Evolutionary conservation across 306 rosid species (phyloP), one percentile per base, ranked within the genome.

Genomic region (Castanopsis chinensis): DNA sequence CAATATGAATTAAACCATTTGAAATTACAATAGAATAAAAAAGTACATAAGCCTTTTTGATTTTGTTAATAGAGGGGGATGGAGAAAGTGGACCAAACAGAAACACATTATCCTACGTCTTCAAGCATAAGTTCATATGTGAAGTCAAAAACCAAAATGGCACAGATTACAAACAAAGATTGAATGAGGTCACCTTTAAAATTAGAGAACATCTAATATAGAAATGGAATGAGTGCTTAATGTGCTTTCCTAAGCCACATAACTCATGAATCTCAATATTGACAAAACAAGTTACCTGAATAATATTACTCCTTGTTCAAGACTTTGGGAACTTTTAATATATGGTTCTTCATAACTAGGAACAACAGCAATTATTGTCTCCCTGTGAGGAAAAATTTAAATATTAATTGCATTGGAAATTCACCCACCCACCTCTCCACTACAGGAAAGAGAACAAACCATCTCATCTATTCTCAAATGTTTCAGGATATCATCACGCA

Each of bases 281-380:
- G 49, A 55, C 18, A 18, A 78, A 30, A 78, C 71, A 7, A 57
- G 57, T 53, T 10, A 28, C 83, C 71, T 74, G 53, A 61, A 75
- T 6, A 37, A 70, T 4, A 20, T 73, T 69, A 92, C 72, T 94
- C 97, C 84, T 87, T 91, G 83, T 84, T 92, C 65, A 94, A 80
- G 81, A 91, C 94, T 85, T 76, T 89, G 2, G 97, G 98, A 83
- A 94, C 98, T n/a, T 87, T 83, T 89, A 57, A 94, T 88, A 74
- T 85, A 91, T 27, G 90, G 94, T 75, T 92, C 90, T 80, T 91
- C 98, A 55, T 87, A 92, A 69, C 81, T 88, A 23, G 98, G 97
- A 79, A 94, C 83, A 71, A 88, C 91, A 72, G 86, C 87, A 79
- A 91, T 87, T 75, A 92, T 80, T 78, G 85, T 83, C 65, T 90